phyloP scores from a whole-genome alignment of 2,329 filamentous ascomycete species.

The Monosporascus sp. region DNA sequence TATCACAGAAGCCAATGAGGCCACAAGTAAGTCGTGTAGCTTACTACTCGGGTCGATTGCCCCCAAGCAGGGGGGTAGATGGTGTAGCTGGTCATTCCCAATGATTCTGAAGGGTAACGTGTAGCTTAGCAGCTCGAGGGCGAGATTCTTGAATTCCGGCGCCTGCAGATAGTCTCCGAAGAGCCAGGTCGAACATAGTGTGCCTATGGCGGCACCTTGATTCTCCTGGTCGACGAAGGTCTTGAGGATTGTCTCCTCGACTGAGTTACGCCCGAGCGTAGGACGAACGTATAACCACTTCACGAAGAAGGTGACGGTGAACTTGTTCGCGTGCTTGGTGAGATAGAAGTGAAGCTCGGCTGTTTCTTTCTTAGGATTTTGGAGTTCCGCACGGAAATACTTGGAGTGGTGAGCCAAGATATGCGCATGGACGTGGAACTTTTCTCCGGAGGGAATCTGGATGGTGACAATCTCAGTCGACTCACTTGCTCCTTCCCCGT shows the following conservation, averaged over 20 bases:
- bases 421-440: background rate
- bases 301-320: background rate
- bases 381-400: background rate
- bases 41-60: background rate
- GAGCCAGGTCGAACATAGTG: background rate
- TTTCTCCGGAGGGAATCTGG: background rate
- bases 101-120: too few species aligned
- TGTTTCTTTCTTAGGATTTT: background rate
- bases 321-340: background rate
- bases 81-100: background rate
- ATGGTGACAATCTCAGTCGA: background rate
- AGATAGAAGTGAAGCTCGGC: background rate
- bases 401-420: background rate
- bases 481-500: background rate
- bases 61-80: too few species aligned
- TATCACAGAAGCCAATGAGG: too few species aligned
- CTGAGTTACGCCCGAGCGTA: background rate
- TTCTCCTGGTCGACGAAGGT: background rate
- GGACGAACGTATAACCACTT: background rate
- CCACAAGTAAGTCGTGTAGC: too few species aligned
- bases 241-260: too few species aligned
- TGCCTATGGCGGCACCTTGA: fast-evolving
- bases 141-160: background rate
- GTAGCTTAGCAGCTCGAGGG: too few species aligned
- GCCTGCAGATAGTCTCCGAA: background rate